Percentiles rank a stretch among this genome's conserved stretches.
phyloP scores from a whole-genome alignment of 225 moss, liverwort and hornwort genomes.

The Anthoceros angustus region DNA sequence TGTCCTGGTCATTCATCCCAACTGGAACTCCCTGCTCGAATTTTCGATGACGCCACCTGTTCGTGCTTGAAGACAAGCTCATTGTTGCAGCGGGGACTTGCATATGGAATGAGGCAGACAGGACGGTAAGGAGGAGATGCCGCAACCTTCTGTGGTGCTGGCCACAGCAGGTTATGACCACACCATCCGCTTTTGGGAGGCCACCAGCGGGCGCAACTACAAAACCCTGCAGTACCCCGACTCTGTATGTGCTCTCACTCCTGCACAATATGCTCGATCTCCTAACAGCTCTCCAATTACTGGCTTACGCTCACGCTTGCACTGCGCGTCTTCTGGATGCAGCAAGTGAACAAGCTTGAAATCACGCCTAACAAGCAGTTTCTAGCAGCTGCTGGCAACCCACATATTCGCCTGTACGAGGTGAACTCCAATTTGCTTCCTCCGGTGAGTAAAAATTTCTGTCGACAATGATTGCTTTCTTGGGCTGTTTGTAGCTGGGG shows the following conservation, averaged over 20 bases:
- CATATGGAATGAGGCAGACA: background rate
- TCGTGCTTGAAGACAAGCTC: slow-evolving; percentile 10
- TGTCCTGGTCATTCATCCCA: no score
- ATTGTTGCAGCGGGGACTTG: slow-evolving; percentile 11
- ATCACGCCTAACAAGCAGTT: slow-evolving; percentile 91
- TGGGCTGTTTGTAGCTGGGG: slow-evolving; percentile 3
- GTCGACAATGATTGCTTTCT: background rate
- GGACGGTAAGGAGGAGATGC: slow-evolving; percentile 27
- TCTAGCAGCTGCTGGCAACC: slow-evolving; percentile 90
- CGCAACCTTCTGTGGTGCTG: slow-evolving; percentile 82
- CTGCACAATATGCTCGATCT: background rate
- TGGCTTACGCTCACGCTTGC: background rate
- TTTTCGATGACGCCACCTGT: no score
- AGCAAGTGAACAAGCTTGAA: slow-evolving; percentile 88
- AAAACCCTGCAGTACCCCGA: slow-evolving; percentile 86
- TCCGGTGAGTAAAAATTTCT: slow-evolving; percentile 26
- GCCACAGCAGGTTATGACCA: slow-evolving; percentile 98
- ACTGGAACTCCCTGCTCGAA: no score
- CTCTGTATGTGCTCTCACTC: slow-evolving; percentile 24
- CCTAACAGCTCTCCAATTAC: no score
- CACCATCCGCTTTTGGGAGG: slow-evolving; percentile 97
- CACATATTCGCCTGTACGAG: slow-evolving; percentile 90
- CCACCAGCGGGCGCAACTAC: slow-evolving; percentile 80
- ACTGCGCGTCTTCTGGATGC: slow-evolving; percentile 7
- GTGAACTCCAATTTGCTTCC: slow-evolving; percentile 63